phyloP scores from a whole-genome alignment of 116 monocot genomes.

The Phalaenopsis hybrid region DNA sequence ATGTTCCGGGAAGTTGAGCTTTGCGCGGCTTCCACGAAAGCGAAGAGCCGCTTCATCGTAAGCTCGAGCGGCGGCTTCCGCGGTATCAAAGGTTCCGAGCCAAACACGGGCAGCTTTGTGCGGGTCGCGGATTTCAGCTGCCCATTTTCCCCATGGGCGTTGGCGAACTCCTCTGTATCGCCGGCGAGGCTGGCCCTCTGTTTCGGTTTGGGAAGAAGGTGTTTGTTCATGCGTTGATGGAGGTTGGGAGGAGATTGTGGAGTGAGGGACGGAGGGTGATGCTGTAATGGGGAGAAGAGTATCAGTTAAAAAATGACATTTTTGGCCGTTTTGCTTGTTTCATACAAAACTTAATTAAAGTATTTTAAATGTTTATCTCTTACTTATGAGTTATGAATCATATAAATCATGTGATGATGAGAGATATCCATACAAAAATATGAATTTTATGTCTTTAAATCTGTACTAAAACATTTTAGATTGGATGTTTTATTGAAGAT shows the following conservation, averaged over 20 bases:
- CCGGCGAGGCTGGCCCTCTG: not conserved
- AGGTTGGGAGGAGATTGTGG: not conserved
- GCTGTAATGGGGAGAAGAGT: not conserved
- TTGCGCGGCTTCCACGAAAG: constrained; percentile 31
- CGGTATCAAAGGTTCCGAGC: constrained; percentile 46
- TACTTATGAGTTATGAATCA: no score
- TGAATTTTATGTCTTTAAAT: no score
- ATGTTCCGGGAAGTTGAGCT: constrained; percentile 34
- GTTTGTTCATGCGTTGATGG: constrained; percentile 3
- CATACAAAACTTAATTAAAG: no score
- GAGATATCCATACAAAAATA: no score
- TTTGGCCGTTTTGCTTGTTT: no score
- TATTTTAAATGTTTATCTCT: no score
- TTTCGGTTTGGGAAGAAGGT: not conserved
- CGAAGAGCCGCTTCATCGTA: constrained; percentile 30
- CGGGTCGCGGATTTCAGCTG: constrained; percentile 47
- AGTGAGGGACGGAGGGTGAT: not conserved
- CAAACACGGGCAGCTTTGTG: constrained; percentile 40
- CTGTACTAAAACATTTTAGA: no score
- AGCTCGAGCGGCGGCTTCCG: constrained; percentile 34
- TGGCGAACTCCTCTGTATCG: constrained; percentile 41
- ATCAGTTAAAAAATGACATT: no score
- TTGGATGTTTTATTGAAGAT: no score
- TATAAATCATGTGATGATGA: no score
- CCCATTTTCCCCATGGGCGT: constrained; percentile 21